Evolutionary conservation across 495 filamentous ascomycete genomes (phyloP).

Genomic region (Talaromyces wortmannii): DNA sequence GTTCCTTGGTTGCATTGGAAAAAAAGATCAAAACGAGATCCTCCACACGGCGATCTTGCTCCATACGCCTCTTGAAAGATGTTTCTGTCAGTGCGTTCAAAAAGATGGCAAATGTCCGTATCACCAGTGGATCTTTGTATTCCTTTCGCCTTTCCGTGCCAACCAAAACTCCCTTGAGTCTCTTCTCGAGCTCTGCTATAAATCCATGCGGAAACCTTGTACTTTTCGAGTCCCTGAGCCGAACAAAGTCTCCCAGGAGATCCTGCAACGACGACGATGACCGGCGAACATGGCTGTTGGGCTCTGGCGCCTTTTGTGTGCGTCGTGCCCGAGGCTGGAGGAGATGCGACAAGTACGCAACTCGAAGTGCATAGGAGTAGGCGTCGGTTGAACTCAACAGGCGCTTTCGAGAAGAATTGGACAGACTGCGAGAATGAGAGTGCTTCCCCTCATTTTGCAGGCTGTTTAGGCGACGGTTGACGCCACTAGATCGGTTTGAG

Average conservation of each 20-base stretch:
- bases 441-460: slow-evolving; percentile 46
- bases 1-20: slow-evolving; percentile 85
- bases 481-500: slow-evolving; percentile 45
- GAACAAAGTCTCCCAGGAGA: slow-evolving; percentile 67
- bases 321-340: slow-evolving; percentile 84
- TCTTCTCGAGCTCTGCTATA: slow-evolving; percentile 60
- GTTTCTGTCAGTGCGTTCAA: slow-evolving; percentile 69
- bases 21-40: slow-evolving; percentile 83
- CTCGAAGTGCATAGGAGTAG: slow-evolving; percentile 82
- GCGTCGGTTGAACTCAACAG: slow-evolving; percentile 62
- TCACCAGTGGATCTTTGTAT: slow-evolving; percentile 72
- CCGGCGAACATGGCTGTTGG: slow-evolving; percentile 54
- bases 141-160: slow-evolving; percentile 67
- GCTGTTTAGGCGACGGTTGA: slow-evolving; percentile 50
- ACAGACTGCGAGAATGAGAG: slow-evolving; percentile 40
- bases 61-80: slow-evolving; percentile 67
- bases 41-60: slow-evolving; percentile 91
- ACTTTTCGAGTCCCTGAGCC: slow-evolving; percentile 68
- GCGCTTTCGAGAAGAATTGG: slow-evolving; percentile 35
- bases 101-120: slow-evolving; percentile 74
- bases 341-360: slow-evolving; percentile 88
- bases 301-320: slow-evolving; percentile 68
- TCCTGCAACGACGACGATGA: slow-evolving; percentile 66
- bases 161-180: slow-evolving; percentile 58
- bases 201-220: slow-evolving; percentile 77